Percentiles rank a stretch among this genome's conserved stretches.
Conservation (phyloP, 768 basidiomycete genomes). For the Suillus plorans region DNA sequence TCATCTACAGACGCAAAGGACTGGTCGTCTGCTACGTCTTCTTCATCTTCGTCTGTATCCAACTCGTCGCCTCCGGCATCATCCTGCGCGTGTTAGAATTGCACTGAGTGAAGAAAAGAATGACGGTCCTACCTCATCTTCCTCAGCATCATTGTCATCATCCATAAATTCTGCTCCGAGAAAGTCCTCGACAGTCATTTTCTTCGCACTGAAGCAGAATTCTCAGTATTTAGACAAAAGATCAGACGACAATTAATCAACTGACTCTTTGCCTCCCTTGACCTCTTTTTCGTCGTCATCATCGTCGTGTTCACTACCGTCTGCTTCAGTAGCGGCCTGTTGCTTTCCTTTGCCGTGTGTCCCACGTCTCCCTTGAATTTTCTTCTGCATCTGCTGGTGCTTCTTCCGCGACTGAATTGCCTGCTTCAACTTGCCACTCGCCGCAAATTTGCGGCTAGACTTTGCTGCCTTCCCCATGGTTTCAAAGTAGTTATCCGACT, state of each 20-base stretch:
- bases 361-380: constrained; percentile 60
- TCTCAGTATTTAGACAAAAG: background rate
- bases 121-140: constrained; percentile 29
- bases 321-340: constrained; percentile 24
- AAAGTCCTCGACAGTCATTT: constrained; percentile 77
- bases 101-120: background rate
- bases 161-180: constrained; percentile 74
- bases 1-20: constrained; percentile 82
- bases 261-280: constrained; percentile 3
- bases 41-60: constrained; percentile 42
- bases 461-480: constrained; percentile 68
- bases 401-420: constrained; percentile 83
- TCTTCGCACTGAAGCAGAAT: constrained; percentile 20
- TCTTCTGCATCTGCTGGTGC: constrained; percentile 73
- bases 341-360: constrained; percentile 38
- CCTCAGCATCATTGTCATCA: constrained; percentile 43
- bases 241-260: constrained; percentile 2
- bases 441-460: constrained; percentile 83
- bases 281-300: constrained; percentile 27
- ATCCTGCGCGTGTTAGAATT: constrained; percentile 10
- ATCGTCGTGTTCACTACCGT: constrained; percentile 33
- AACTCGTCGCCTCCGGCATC: constrained; percentile 34
- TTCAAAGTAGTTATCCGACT: background rate
- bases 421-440: constrained; percentile 86
- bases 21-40: constrained; percentile 49